Base-by-base conservation (phyloP, 495 filamentous ascomycete genomes). In the Penicillium fimorum region DNA sequence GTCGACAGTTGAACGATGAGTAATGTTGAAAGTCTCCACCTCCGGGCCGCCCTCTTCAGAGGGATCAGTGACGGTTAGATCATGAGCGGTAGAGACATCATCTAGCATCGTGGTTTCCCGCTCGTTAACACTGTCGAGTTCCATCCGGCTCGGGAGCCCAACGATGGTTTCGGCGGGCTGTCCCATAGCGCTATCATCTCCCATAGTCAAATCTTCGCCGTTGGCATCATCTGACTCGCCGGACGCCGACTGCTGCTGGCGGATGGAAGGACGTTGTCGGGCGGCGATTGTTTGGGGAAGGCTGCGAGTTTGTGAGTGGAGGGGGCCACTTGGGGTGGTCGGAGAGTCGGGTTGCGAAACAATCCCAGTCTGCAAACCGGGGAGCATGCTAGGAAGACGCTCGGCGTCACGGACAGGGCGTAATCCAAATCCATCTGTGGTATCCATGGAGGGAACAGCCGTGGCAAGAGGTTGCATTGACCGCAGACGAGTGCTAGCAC, bases 281-380 rank as follows among this genome's bases (percentile, higher is more conserved):
- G 60, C 79, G 65, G 65, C 76, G 63, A 64, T 65, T 47, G 53
- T 66, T 60, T 55, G 81, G 59, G 55, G 72, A 62, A 63, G 76
- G 70, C 51, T 79, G 66, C 57, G 84, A 74, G 59, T 46, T 40
- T 69, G 66, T 52, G 63, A 76, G 66, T 65, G 85, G 64, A 61
- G 79, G 11, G 84, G 86, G 38, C 89, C 88, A 49, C 88, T 81
- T 10, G 93, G 94, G 1, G 94, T 98, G 11, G 92, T 96, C 1
- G 94, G 94, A 10, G 93, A 96, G 51, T 91, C 89, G 1, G 94
- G 94, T 64, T 96, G 94, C 8, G 94, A 96, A 24, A 85, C 81
- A 49, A 91, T 75, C 20, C 86, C 86, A 2, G 83, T 79, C 46
- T 89, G 84, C 46, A 89, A 72, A 8, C 86, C 82, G 2, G 91